Conservation (phyloP, 768 basidiomycete genomes). For the Candolleomyces aberdarensis region DNA sequence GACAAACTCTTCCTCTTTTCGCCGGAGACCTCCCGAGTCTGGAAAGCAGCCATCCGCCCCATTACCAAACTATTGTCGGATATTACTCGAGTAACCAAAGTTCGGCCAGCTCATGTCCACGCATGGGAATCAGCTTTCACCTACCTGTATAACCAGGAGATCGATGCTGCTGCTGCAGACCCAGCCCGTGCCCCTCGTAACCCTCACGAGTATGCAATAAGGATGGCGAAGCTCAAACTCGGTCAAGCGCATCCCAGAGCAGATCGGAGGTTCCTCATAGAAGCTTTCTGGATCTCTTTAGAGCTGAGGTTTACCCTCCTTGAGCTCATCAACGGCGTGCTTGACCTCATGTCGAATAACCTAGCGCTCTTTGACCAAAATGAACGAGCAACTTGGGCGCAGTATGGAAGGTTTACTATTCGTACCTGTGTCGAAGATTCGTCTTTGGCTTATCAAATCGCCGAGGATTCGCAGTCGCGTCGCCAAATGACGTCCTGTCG, state of each 20-base stretch:
- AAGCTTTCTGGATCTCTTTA: constrained; percentile 56
- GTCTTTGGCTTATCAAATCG: constrained; percentile 41
- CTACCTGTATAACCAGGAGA: constrained; percentile 46
- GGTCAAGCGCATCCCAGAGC: constrained; percentile 58
- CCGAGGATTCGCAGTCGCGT: constrained; percentile 45
- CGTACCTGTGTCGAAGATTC: constrained; percentile 45
- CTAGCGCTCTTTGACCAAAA: constrained; percentile 17
- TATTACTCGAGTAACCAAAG: constrained; percentile 37
- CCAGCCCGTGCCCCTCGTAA: constrained; percentile 33
- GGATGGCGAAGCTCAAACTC: constrained; percentile 46
- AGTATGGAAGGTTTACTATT: constrained; percentile 44
- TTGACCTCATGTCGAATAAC: constrained; percentile 27
- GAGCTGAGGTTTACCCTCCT: constrained; percentile 50
- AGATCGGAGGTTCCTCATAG: constrained; percentile 57
- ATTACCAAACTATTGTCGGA: constrained; percentile 38
- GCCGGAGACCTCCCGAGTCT: constrained; percentile 26
- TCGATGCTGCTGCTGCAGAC: constrained; percentile 29
- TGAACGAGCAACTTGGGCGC: constrained; percentile 42
- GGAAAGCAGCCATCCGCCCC: constrained; percentile 35
- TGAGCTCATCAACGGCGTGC: constrained; percentile 40
- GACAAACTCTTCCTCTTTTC: constrained; percentile 24
- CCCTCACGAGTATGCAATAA: constrained; percentile 49
- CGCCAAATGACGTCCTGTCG: constrained; percentile 48
- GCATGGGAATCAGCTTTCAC: constrained; percentile 64
- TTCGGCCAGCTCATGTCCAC: constrained; percentile 50